Evolutionary conservation across 768 basidiomycete genomes (phyloP).

Genomic region (Antrodiella citrinella): DNA sequence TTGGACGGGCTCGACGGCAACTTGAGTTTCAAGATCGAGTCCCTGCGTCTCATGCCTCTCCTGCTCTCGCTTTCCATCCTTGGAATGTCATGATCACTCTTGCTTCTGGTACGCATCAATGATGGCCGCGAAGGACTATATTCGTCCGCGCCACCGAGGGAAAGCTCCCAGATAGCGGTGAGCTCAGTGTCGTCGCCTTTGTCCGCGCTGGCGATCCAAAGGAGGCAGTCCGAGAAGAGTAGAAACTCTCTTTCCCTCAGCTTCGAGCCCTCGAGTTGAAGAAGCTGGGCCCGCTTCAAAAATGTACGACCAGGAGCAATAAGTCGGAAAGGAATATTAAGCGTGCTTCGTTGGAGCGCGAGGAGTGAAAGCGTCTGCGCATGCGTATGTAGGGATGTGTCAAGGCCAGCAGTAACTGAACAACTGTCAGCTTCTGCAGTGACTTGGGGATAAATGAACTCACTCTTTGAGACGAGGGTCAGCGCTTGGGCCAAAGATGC

Average conservation of each 20-base stretch:
- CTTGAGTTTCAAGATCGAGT: slow-evolving; percentile 14
- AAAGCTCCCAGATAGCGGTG: slow-evolving; percentile 16
- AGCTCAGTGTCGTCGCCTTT: slow-evolving; percentile 21
- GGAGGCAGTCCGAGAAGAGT: slow-evolving; percentile 72
- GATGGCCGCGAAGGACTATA: slow-evolving; percentile 16
- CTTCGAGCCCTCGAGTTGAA: slow-evolving; percentile 47
- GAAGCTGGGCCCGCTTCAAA: slow-evolving; percentile 56
- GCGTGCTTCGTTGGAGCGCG: slow-evolving; percentile 70
- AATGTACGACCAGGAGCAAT: slow-evolving; percentile 76
- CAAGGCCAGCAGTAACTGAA: slow-evolving; percentile 62
- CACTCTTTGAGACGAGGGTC: slow-evolving; percentile 69
- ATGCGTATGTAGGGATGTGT: slow-evolving; percentile 73
- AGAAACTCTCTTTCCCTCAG: slow-evolving; percentile 63
- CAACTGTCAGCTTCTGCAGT: slow-evolving; percentile 64
- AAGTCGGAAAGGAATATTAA: slow-evolving; percentile 69
- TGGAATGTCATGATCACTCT: slow-evolving; percentile 52
- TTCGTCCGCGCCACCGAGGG: slow-evolving; percentile 2
- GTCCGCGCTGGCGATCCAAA: slow-evolving; percentile 64
- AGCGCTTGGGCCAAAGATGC: slow-evolving; percentile 51
- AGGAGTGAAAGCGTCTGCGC: slow-evolving; percentile 69
- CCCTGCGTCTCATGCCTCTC: slow-evolving; percentile 2
- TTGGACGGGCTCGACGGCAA: slow-evolving; percentile 17
- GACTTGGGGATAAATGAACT: slow-evolving; percentile 34
- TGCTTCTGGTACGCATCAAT: slow-evolving; percentile 42
- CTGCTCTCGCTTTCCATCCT: slow-evolving; percentile 8